Percentiles rank a stretch among this genome's conserved stretches.
Conservation (phyloP, 192 early-diverging fungal species). For the Funneliformis mosseae region DNA sequence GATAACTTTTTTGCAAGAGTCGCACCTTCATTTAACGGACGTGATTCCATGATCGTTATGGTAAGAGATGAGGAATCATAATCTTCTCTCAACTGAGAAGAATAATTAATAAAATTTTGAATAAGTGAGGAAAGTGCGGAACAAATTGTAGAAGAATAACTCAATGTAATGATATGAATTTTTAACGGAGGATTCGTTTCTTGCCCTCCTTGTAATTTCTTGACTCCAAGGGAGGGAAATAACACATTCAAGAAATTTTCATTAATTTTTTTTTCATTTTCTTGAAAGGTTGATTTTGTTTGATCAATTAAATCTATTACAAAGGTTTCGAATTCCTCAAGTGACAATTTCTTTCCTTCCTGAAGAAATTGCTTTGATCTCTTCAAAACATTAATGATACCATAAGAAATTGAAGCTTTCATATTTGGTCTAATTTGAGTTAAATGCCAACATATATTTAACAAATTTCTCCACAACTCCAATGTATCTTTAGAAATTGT, state of each 20-base stretch:
- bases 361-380: not conserved
- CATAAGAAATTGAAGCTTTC: slow-evolving; percentile 27
- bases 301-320: slow-evolving; percentile 6
- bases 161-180: slow-evolving; percentile 24
- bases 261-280: not conserved
- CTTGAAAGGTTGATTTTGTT: not conserved
- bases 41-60: slow-evolving; percentile 24
- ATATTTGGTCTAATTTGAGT: slow-evolving; percentile 26
- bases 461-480: not conserved
- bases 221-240: not conserved
- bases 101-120: slow-evolving; percentile 3
- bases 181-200: not conserved
- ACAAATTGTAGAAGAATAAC: slow-evolving; percentile 24
- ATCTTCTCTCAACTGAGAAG: not conserved
- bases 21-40: slow-evolving; percentile 24
- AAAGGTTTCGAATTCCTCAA: slow-evolving; percentile 7
- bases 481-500: not conserved
- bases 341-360: not conserved
- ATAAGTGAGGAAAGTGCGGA: slow-evolving; percentile 7
- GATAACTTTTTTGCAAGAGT: slow-evolving; percentile 6
- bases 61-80: not conserved
- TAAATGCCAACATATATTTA: slow-evolving; percentile 30
- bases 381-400: not conserved
- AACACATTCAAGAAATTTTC: not conserved
- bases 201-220: not conserved